phyloP scores from a whole-genome alignment of 495 filamentous ascomycete species.

The Aspergillus baeticus region DNA sequence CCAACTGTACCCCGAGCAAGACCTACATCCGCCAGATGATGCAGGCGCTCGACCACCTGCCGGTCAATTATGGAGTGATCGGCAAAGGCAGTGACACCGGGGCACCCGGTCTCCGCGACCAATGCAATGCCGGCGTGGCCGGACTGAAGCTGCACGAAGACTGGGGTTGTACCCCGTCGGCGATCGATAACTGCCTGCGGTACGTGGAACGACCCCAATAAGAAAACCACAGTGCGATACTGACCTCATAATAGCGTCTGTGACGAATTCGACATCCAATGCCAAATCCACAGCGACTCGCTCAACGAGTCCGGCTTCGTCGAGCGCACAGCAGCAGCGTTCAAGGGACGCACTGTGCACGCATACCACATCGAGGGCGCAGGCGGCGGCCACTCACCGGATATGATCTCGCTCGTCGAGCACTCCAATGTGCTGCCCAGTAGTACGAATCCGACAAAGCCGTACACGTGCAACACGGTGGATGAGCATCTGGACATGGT shows the following conservation, averaged over 20 bases:
- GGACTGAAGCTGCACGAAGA: conserved; percentile 97
- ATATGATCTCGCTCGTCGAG: conserved; percentile 94
- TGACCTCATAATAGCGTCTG: conserved; percentile 54
- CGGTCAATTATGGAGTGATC: conserved; percentile 89
- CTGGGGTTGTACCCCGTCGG: conserved; percentile 91
- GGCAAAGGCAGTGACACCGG: conserved; percentile 93
- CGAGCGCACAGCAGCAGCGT: conserved; percentile 83
- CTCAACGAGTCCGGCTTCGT: conserved; percentile 98
- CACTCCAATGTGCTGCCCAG: conserved; percentile 90
- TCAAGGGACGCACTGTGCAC: conserved; percentile 90
- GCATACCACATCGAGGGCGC: conserved; percentile 99
- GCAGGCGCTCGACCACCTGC: conserved; percentile 79
- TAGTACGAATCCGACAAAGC: conserved; percentile 90
- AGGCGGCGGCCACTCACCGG: conserved; percentile 92
- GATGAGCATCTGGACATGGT: conserved; percentile 99
- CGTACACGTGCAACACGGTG: conserved; percentile 88
- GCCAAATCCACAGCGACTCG: conserved; percentile 96
- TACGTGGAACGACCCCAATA: no score
- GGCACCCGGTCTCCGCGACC: conserved; percentile 70
- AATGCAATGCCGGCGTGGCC: conserved; percentile 79
- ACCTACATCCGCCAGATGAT: conserved; percentile 90
- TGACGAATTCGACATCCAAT: conserved; percentile 89
- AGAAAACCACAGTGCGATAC: no score
- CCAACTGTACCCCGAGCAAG: conserved; percentile 88
- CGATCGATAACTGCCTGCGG: conserved; percentile 84